Evolutionary conservation across 164 flowering plant genomes (phyloP), one percentile per base, ranked within the genome.

Genomic region (Vitis cinerea): DNA sequence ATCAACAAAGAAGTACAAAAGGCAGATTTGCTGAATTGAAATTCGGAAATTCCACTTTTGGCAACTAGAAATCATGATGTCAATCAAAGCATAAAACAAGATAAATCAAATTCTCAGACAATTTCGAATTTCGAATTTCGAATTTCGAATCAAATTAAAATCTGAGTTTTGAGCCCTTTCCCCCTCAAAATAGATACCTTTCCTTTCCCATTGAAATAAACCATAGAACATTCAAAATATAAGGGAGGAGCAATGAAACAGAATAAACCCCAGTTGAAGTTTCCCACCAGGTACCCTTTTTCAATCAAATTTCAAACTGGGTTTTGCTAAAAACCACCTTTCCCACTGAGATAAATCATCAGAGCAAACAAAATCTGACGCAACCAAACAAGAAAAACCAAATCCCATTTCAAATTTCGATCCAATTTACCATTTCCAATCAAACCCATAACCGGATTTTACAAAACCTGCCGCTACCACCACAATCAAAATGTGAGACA

Each of bases 321-420:
- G 56, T 53, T 59, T 59, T 27, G 44, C 61, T 6, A 37, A 59
- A 59, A 59, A 27, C 61, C 4, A 10, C n/a, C 44, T 59, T 57
- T 27, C 30, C 61, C 61, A 29, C 11, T 10, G 15, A 27, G 12
- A 9, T 58, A 17, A 58, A 27, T 29, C 31, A 58, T 58, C 60
- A 23, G 27, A 11, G 1, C 56, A 58, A 27, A 23, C 47, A 27
- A 59, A 59, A 29, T 59, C 27, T 59, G 61, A 27, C 14, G 9
- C 61, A 27, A 27, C 15, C 59, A 59, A 59, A 0, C 14, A 9
- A 27, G 19, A 27, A 29, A 58, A 58, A 58, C 19, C 31, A 58
- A 58, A 59, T 14, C 44, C 47, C 61, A 59, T 59, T 59, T 17
- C 61, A 59, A 59, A 59, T 27, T 59, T 27, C 61, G 12, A 59